Evolutionary conservation across 1,284 basidiomycete species (phyloP).

Genomic region (Apiotrichum montevideense): DNA sequence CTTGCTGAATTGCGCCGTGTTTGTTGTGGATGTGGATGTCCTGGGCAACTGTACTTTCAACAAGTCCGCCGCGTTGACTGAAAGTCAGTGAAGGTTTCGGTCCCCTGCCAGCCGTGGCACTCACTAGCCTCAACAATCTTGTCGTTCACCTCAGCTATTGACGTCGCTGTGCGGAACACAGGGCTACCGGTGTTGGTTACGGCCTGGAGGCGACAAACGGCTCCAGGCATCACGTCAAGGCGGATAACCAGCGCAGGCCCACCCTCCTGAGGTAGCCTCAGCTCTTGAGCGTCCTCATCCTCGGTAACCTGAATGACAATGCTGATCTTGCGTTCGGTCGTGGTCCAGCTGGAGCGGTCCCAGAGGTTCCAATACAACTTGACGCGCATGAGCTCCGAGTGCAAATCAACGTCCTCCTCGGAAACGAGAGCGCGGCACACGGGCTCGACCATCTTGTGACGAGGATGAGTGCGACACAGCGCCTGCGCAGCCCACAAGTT

Average conservation of each 20-base stretch:
- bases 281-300: constrained; percentile 40
- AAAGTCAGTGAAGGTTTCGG: neutral
- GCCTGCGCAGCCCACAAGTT: constrained; percentile 81
- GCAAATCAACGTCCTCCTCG: constrained; percentile 55
- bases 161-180: constrained; percentile 54
- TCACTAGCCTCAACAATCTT: constrained; percentile 72
- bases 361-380: constrained; percentile 17
- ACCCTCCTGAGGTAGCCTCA: neutral
- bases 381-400: constrained; percentile 2
- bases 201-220: constrained; percentile 51
- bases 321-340: constrained; percentile 59
- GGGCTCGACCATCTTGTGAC: constrained; percentile 37
- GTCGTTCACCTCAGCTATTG: constrained; percentile 62
- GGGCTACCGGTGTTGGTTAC: neutral
- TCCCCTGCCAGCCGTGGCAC: constrained; percentile 26
- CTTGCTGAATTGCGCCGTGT: neutral
- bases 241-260: constrained; percentile 58
- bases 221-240: constrained; percentile 72
- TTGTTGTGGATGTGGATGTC: neutral
- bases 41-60: constrained; percentile 59
- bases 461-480: constrained; percentile 59
- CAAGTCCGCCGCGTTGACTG: constrained; percentile 54
- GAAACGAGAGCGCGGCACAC: constrained; percentile 54
- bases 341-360: constrained; percentile 9
- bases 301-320: constrained; percentile 70